Percentiles rank a stretch among this genome's conserved stretches.
Evolutionary conservation across 306 rosid genomes (phyloP).

Genomic region (Lithocarpus polystachyus): DNA sequence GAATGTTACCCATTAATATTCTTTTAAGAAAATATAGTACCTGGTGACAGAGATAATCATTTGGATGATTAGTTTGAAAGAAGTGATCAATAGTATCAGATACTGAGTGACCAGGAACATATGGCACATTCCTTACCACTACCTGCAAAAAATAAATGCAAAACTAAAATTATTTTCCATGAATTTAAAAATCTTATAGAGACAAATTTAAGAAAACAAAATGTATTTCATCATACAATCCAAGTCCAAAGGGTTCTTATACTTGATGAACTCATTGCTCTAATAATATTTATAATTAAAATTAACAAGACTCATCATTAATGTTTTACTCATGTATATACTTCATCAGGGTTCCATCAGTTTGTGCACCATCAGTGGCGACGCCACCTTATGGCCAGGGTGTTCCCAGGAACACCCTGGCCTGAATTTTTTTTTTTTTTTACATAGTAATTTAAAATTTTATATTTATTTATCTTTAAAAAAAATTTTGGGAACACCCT

Average conservation of each 20-base stretch:
- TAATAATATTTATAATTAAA: background rate
- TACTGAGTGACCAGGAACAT: conserved; percentile 52
- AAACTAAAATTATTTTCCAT: background rate
- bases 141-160: conserved; percentile 57
- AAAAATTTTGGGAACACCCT: too few relatives aligned
- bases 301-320: background rate
- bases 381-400: too few relatives aligned
- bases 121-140: conserved; percentile 75
- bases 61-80: conserved; percentile 78
- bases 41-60: conserved; percentile 92
- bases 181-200: conserved; percentile 5
- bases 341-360: background rate
- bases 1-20: background rate
- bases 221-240: background rate
- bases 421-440: too few relatives aligned
- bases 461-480: too few relatives aligned
- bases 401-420: too few relatives aligned
- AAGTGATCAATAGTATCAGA: conserved; percentile 69
- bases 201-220: background rate
- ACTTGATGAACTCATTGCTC: background rate
- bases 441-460: too few relatives aligned
- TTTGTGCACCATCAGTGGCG: too few relatives aligned
- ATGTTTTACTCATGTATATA: background rate
- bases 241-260: background rate
- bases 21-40: conserved; percentile 33